Conservation (phyloP, 2,329 filamentous ascomycete species). For the Dothistroma septosporum region DNA sequence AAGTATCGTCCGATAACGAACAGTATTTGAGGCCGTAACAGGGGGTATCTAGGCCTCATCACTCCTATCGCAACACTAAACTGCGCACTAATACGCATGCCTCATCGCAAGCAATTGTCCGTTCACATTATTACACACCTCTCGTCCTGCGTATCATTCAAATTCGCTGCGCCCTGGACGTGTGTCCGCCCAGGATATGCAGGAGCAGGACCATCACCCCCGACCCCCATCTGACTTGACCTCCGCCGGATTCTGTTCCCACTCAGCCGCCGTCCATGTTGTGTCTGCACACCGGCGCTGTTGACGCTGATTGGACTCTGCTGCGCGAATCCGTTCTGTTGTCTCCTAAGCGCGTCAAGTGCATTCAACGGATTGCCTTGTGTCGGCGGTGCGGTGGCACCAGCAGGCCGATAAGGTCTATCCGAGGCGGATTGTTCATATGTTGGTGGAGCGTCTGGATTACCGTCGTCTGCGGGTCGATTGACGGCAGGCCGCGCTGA, state of each 20-base stretch:
- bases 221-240: constrained; percentile 16
- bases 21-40: neutral
- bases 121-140: constrained; percentile 49
- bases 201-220: constrained; percentile 10
- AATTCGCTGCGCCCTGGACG: constrained; percentile 24
- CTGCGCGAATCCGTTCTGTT: constrained; percentile 25
- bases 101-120: neutral
- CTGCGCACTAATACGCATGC: neutral
- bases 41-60: neutral
- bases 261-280: constrained; percentile 13
- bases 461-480: constrained; percentile 34
- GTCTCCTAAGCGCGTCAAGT: constrained; percentile 31
- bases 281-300: constrained; percentile 8
- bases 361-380: constrained; percentile 35
- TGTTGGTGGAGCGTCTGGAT: constrained; percentile 58
- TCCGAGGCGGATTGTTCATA: constrained; percentile 62
- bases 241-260: constrained; percentile 19
- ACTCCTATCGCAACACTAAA: neutral
- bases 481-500: constrained; percentile 25
- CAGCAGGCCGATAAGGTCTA: constrained; percentile 47
- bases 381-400: constrained; percentile 26
- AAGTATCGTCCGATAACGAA: neutral
- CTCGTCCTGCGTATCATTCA: constrained; percentile 31
- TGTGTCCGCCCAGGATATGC: constrained; percentile 13
- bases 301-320: constrained; percentile 16